phyloP scores from a whole-genome alignment of 1,139 yeast species.

The Blastobotrys persicus region DNA sequence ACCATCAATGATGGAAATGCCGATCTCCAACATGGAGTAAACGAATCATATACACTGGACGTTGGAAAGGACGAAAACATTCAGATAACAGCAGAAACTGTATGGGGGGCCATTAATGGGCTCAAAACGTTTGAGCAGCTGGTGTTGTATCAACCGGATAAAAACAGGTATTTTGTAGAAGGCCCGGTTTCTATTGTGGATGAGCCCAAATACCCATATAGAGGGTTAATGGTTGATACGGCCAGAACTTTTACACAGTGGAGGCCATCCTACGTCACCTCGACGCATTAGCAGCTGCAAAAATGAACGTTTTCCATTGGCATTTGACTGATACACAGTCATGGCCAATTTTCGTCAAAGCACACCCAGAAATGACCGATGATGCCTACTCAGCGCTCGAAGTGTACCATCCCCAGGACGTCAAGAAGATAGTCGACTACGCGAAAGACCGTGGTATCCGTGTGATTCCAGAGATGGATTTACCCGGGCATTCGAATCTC shows the following conservation, averaged over 20 bases:
- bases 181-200: conserved; percentile 35
- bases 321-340: conserved; percentile 48
- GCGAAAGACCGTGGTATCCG: conserved; percentile 46
- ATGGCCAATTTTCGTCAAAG: conserved; percentile 45
- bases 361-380: conserved; percentile 43
- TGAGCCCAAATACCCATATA: conserved; percentile 43
- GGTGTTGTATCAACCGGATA: conserved; percentile 34
- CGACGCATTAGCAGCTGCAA: conserved; percentile 45
- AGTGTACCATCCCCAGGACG: conserved; percentile 38
- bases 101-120: conserved; percentile 50
- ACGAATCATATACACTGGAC: conserved; percentile 42
- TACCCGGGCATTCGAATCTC: conserved; percentile 50
- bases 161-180: conserved; percentile 12
- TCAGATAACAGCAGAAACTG: conserved; percentile 39
- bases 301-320: conserved; percentile 49
- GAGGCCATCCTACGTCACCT: conserved; percentile 41
- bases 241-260: conserved; percentile 42
- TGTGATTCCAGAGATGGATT: conserved; percentile 49
- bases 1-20: conserved; percentile 30
- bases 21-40: conserved; percentile 43
- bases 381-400: conserved; percentile 46
- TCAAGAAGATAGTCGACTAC: conserved; percentile 39
- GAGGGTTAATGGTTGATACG: conserved; percentile 49
- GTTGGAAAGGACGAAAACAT: conserved; percentile 22
- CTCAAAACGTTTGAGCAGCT: conserved; percentile 48